phyloP scores from a whole-genome alignment of 306 rosid genomes.

The Quercus agrifolia region DNA sequence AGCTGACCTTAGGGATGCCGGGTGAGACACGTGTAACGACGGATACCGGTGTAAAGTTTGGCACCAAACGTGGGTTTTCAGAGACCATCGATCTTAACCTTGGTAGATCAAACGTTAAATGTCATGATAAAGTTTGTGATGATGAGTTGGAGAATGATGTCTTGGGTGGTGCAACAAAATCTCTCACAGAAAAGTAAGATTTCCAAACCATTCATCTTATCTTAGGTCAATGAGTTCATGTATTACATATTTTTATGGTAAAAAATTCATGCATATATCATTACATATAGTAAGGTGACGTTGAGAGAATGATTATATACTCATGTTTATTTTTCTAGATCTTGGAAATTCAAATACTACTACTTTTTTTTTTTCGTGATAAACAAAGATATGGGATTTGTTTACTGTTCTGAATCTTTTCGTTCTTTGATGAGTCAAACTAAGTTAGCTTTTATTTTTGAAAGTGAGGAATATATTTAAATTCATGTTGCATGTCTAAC shows the following conservation, averaged over 20 bases:
- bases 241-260: no score
- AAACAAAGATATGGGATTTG: no score
- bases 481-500: not conserved
- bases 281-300: no score
- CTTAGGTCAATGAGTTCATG: not conserved
- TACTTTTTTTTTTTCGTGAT: no score
- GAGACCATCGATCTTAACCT: slow-evolving; percentile 44
- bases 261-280: no score
- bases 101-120: slow-evolving; percentile 20
- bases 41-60: slow-evolving; percentile 9
- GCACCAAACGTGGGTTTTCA: slow-evolving; percentile 47
- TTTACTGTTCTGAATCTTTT: no score
- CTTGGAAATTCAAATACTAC: no score
- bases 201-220: not conserved
- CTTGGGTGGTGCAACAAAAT: slow-evolving; percentile 6
- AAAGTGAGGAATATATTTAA: no score
- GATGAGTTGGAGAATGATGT: not conserved
- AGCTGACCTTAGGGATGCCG: slow-evolving; percentile 58
- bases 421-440: no score
- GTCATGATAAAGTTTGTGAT: not conserved
- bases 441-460: no score
- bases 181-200: slow-evolving; percentile 44
- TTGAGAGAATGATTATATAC: no score
- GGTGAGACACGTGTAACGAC: slow-evolving; percentile 18
- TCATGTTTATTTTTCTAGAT: no score